These are phyloP conservation scores for Mrakia gelida DNA, from an alignment of 768 basidiomycete genomes.

Conservation along the genomic window DNA sequence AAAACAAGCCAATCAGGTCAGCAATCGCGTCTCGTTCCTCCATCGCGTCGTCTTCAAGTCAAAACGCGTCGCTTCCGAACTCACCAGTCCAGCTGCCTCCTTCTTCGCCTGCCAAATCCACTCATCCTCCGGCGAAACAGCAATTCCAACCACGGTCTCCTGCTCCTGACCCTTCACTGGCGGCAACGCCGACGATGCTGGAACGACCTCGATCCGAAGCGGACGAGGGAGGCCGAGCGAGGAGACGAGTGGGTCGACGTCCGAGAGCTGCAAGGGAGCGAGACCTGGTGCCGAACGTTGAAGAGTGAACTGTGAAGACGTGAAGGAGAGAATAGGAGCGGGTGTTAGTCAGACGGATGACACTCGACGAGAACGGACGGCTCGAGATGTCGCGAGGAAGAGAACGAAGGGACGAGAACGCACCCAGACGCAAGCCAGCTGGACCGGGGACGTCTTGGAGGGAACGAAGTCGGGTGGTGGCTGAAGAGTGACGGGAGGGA, in stretches of 20 bases:
- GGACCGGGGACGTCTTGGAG: neutral
- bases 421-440: neutral
- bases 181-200: neutral
- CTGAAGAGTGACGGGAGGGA: neutral
- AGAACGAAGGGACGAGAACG: neutral
- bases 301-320: neutral
- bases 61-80: neutral
- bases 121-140: neutral
- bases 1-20: no score
- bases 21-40: no score
- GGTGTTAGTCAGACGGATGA: neutral
- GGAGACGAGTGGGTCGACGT: neutral
- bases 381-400: neutral
- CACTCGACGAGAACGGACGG: neutral
- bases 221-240: neutral
- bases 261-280: neutral
- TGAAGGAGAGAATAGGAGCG: no score
- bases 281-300: neutral
- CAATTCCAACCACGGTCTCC: neutral
- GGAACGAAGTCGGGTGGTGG: neutral
- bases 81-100: neutral
- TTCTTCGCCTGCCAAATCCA: neutral
- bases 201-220: neutral
- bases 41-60: no score
- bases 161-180: neutral